These are phyloP conservation scores for Penicillium sumatraense DNA, from an alignment of 2,329 filamentous ascomycete species.

Conservation along the genomic window DNA sequence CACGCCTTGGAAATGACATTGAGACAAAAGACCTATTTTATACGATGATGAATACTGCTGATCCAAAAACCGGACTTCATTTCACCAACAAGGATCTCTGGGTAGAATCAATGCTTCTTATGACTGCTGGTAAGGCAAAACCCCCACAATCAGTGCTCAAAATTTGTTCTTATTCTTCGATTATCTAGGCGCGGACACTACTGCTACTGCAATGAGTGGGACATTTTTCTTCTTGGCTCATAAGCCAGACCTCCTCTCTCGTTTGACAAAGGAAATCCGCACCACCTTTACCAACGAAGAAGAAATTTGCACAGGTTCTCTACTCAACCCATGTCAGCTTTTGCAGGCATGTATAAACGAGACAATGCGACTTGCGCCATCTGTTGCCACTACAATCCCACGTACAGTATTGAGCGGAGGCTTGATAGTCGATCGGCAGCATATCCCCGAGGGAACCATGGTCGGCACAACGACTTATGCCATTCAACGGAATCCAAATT, in stretches of 20 bases:
- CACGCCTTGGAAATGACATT: constrained; percentile 8
- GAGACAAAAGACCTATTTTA: constrained; percentile 12
- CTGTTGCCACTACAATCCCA: constrained; percentile 1
- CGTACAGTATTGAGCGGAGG: constrained; percentile 7
- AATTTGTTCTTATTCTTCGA: not conserved
- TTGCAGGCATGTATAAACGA: constrained; percentile 14
- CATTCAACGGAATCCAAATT: not conserved
- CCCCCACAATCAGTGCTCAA: not conserved
- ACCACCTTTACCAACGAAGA: constrained; percentile 2
- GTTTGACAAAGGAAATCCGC: constrained; percentile 1
- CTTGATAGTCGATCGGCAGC: not conserved
- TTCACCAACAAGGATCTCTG: constrained; percentile 12
- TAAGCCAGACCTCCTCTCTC: not conserved
- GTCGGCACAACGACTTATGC: constrained; percentile 10
- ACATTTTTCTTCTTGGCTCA: constrained; percentile 11
- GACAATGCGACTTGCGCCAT: constrained; percentile 6
- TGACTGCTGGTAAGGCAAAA: constrained; percentile 4
- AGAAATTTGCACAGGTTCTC: not conserved
- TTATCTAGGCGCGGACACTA: constrained; percentile 6
- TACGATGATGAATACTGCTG: constrained; percentile 14
- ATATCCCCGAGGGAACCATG: constrained; percentile 11
- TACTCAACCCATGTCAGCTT: constrained; percentile 5
- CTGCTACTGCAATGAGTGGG: constrained; percentile 4
- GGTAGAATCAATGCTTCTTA: constrained; percentile 9
- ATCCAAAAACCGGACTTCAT: constrained; percentile 7